Evolutionary conservation across 176 grass and related monocot species (phyloP), one percentile per base, ranked within the genome.

Genomic region (Zoysia japonica): DNA sequence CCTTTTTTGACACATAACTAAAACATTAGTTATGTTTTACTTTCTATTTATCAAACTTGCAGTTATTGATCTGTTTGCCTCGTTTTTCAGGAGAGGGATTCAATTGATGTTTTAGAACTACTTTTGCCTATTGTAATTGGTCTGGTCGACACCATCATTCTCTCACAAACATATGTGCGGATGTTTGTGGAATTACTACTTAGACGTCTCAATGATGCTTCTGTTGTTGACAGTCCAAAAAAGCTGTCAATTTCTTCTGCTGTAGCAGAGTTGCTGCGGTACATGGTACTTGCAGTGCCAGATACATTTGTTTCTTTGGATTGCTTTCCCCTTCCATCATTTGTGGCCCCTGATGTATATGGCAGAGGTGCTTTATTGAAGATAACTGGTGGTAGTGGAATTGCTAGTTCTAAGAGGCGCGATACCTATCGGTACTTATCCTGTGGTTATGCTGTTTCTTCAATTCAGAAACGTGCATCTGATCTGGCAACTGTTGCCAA

Each of bases 231-330:
- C 85, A 89, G 67, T 66, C 59, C 80, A 11, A 93, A 85, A 82
- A 93, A 86, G 86, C 45, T 79, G 79, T 89, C 90, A 55, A 78
- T 96, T 77, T 63, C 82, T 75, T 71, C 82, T 85, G 76, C 79
- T 84, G 79, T 96, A 82, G 90, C 88, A 80, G 90, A 93, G 85
- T 88, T 96, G 71, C 60, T 99, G 56, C 84, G 82, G 47, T 90
- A 99, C 84, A 89, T 99, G 96, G 86, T 96, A 65, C 74, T 99
- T 71, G 74, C 88, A 47, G 96, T 93, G 64, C 96, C 96, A 16
- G 96, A 99, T 87, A 93, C 88, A 42, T 99, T 99, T 88, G 96
- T 99, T 83, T 93, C 96, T 71, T 89, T 93, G 84, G 96, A 99
- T 80, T 99, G 92, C 84, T 93, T 99, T 76, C 96, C 96, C 84